These are phyloP conservation scores for Aspergillus tamarii DNA, from an alignment of 2,329 filamentous ascomycete species.

Conservation along the genomic window DNA sequence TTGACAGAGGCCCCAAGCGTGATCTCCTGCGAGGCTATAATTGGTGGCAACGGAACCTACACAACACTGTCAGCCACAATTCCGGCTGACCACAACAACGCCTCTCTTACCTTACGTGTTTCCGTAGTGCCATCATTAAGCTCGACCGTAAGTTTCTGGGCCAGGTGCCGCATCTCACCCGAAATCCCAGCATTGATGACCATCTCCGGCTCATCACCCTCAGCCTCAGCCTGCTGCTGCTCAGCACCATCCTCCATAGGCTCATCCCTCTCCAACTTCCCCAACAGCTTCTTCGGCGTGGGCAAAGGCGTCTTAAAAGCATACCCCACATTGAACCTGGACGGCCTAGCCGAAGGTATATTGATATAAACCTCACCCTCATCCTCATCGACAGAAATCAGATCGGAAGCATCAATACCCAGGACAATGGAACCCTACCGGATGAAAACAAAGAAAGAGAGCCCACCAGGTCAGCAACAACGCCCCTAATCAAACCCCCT, in stretches of 20 bases:
- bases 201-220: slow-evolving; percentile 27
- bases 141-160: slow-evolving; percentile 26
- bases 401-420: slow-evolving; percentile 39
- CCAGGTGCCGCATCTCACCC: slow-evolving; percentile 32
- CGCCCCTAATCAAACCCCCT: neutral
- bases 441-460: slow-evolving; percentile 7
- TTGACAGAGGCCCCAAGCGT: slow-evolving; percentile 37
- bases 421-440: slow-evolving; percentile 37
- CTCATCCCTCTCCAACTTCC: slow-evolving; percentile 23
- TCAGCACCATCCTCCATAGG: slow-evolving; percentile 18
- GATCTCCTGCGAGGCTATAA: slow-evolving; percentile 33
- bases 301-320: slow-evolving; percentile 40
- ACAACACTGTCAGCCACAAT: slow-evolving; percentile 9
- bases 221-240: neutral
- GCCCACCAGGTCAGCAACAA: slow-evolving; percentile 8
- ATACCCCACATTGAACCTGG: slow-evolving; percentile 36
- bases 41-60: slow-evolving; percentile 35
- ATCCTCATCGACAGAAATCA: slow-evolving; percentile 34
- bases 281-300: slow-evolving; percentile 25
- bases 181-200: slow-evolving; percentile 36
- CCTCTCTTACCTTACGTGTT: slow-evolving; percentile 28
- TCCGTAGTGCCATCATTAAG: slow-evolving; percentile 31
- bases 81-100: neutral
- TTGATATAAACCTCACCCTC: slow-evolving; percentile 33
- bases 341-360: slow-evolving; percentile 30